phyloP scores from a whole-genome alignment of 2,329 filamentous ascomycete genomes.

The Fusarium floridanum region DNA sequence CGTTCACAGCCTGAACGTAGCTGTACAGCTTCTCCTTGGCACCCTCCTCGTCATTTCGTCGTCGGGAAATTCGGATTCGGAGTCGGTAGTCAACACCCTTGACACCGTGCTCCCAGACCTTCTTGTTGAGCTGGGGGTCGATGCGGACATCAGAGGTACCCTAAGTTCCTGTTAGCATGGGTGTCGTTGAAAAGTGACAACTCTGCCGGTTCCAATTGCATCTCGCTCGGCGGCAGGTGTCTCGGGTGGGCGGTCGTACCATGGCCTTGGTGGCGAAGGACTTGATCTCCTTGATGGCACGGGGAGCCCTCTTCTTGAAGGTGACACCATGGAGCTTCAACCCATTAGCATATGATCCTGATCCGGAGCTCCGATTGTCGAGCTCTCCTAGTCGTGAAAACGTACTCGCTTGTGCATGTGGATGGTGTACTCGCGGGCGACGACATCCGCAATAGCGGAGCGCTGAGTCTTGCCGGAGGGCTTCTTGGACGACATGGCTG shows the following conservation, averaged over 20 bases:
- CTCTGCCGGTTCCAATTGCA: constrained; percentile 23
- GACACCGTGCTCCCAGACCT: constrained; percentile 99
- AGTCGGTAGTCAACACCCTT: constrained; percentile 99
- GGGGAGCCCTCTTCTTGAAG: constrained; percentile 99
- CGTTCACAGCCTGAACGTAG: constrained; percentile 99
- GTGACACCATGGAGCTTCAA: constrained; percentile 91
- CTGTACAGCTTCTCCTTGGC: constrained; percentile 99
- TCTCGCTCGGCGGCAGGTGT: constrained; percentile 23
- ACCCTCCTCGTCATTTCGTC: constrained; percentile 99
- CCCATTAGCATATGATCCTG: constrained; percentile 33
- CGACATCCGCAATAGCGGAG: constrained; percentile 98
- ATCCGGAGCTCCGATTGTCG: constrained; percentile 19
- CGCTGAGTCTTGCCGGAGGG: constrained; percentile 66
- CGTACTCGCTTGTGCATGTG: constrained; percentile 94
- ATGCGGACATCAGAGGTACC: constrained; percentile 97
- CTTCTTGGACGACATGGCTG: constrained; percentile 62
- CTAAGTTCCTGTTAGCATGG: constrained; percentile 62
- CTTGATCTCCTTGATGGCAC: constrained; percentile 99
- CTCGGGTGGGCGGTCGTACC: constrained; percentile 72
- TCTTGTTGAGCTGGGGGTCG: constrained; percentile 99
- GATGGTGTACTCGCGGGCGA: constrained; percentile 99
- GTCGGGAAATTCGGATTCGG: constrained; percentile 97
- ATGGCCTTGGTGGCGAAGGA: constrained; percentile 92
- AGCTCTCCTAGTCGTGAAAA: constrained; percentile 36
- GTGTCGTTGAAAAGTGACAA: constrained; percentile 7